Base-by-base conservation (phyloP, 2,329 filamentous ascomycete genomes). In the Leptographium galeiforme region DNA sequence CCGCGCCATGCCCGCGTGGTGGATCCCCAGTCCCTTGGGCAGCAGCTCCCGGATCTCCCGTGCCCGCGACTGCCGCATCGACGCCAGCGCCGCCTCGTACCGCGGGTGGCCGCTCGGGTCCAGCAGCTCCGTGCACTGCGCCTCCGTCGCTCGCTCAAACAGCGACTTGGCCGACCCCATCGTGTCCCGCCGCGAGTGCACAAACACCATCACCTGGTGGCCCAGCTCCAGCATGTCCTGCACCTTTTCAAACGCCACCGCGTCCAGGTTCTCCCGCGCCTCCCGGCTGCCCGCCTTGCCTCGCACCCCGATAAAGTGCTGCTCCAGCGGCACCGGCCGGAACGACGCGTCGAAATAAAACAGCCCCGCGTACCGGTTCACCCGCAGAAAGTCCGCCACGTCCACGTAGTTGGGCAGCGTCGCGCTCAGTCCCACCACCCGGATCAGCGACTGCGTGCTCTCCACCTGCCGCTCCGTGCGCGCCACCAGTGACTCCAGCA, bases 181-280 rank as follows among this genome's bases (percentile, higher is more conserved):
- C 0, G 94, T 98, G 61, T 99, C 94, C 64, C 95, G 90, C 32
- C 93, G 79, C 1, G 91, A 96, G 66, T 98, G 94, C 12, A 98
- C 94, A 67, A 99, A 98, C 0, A 99, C 91, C 94, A 99, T 98
- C 59, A 98, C 79, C 66, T 98, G 93, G 63, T 99, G 93, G n/a
- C 87, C 90, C 55, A 76, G 74, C 63, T 89, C 81, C 4, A 98
- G 75, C 90, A 98, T 96, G 51, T 93, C 86, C 60, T 83, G 85
- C 48, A 96, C 89, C 65, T 99, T 99, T 60, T 97, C 90, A 64
- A 94, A 98, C 0, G 89, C 82, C 3, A 89, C 83, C 30, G 77
- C 77, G 61, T 98, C 93, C 33, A 98, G 73, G 59, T 97, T 97
- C 40, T 96, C 91, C 54, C 87, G 83, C 10, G 87, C 90, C 56